Evolutionary conservation across 768 basidiomycete species (phyloP), one percentile per base, ranked within the genome.

Genomic region (Leucosporidium scottii): DNA sequence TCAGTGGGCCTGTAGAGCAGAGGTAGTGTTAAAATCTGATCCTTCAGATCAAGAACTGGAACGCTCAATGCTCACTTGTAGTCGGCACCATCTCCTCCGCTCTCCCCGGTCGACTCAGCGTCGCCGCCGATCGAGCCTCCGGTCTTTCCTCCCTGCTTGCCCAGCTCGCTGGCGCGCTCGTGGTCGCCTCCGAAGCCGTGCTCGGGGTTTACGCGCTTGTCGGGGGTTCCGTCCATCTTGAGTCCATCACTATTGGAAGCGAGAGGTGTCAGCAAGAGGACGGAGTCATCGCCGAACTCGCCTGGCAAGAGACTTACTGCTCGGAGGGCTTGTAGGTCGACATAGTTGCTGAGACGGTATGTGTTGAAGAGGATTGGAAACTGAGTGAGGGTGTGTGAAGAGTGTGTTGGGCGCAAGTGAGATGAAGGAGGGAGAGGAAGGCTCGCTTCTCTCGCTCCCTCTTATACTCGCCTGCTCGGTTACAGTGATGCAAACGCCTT

Each of bases 201-300:
- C 64, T 78, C 78, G 53, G 71, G 71, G 48, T 67, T 70, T 57
- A 74, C 74, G 53, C 78, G 69, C 75, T 76, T 71, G 74, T 79
- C 79, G 36, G 68, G 68, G 39, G 69, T 64, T 9, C 78, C 78
- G 53, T 76, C 76, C 71, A 77, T 70, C 72, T 74, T 77, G 59
- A 77, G 66, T 12, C 78, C 78, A 20, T 61, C 79, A 70, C 79
- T 78, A 71, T 78, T n/a, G n/a, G n/a, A n/a, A n/a, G n/a, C n/a
- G n/a, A n/a, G n/a, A n/a, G n/a, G n/a, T n/a, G n/a, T n/a, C n/a
- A n/a, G 49, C 20, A 50, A 15, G n/a, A 50, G 17, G 49, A 15
- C 4, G n/a, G 49, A 17, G 49, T 20, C 17, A 20, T 4, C n/a
- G 49, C 17, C 17, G n/a, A n/a, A 18, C 49, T n/a, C n/a, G n/a